Percentiles rank a stretch among this genome's conserved stretches.
phyloP scores from a whole-genome alignment of 202 grass and related monocot genomes.

The Dendrocalamus latiflorus region DNA sequence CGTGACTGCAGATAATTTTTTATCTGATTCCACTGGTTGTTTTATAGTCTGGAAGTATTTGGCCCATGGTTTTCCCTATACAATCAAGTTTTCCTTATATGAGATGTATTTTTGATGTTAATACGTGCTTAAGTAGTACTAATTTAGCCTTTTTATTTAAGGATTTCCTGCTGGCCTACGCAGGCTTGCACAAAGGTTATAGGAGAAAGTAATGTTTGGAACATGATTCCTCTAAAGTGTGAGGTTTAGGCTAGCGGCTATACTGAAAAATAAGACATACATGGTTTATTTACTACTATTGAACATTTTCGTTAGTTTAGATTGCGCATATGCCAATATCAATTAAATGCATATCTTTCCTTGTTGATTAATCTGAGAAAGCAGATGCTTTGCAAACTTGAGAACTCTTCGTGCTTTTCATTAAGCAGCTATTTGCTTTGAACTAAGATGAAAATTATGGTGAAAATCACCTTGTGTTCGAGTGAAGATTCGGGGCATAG shows the following conservation, averaged over 20 bases:
- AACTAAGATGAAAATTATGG: not conserved
- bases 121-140: not conserved
- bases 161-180: not conserved
- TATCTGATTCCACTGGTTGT: not conserved
- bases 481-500: not conserved
- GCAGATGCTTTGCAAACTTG: not conserved
- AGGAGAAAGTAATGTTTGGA: not conserved
- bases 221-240: not conserved
- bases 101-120: too few species aligned
- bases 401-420: not conserved
- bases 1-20: not conserved
- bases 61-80: not conserved
- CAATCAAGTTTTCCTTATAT: not conserved
- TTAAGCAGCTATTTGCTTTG: not conserved
- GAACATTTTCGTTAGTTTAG: not conserved
- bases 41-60: not conserved
- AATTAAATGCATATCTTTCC: not conserved
- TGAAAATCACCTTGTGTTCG: not conserved
- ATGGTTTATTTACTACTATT: not conserved
- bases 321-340: not conserved
- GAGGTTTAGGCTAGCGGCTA: not conserved
- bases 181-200: not conserved
- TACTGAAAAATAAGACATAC: not conserved
- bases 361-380: not conserved
- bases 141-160: not conserved